These are phyloP conservation scores for Musa troglodytarum DNA, from an alignment of 176 grass and related monocot genomes.

Conservation along the genomic window DNA sequence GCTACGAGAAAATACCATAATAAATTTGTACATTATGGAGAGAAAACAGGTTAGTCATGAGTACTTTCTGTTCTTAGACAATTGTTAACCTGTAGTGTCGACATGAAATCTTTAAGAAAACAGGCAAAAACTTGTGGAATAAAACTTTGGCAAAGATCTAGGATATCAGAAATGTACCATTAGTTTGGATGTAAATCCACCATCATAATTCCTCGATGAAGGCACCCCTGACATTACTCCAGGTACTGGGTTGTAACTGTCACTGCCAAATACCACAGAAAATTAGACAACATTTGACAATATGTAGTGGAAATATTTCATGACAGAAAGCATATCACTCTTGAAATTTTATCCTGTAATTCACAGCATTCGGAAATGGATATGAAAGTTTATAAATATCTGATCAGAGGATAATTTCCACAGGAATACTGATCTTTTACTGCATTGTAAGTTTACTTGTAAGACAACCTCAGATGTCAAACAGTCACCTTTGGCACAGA, in stretches of 20 bases:
- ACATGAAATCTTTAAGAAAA: background rate
- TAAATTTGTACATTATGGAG: background rate
- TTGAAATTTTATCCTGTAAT: background rate
- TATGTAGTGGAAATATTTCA: background rate
- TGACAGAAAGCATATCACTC: background rate
- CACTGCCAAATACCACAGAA: slow-evolving; percentile 30
- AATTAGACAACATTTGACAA: background rate
- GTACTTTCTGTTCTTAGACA: background rate
- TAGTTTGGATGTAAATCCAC: slow-evolving; percentile 82
- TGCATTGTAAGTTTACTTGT: too few species aligned
- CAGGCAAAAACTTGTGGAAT: background rate
- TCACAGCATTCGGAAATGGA: background rate
- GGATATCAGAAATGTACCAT: slow-evolving; percentile 42
- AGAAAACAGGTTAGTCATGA: background rate
- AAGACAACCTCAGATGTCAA: too few species aligned
- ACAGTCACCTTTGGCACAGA: too few species aligned
- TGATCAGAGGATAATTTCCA: background rate
- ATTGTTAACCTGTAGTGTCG: background rate
- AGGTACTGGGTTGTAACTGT: slow-evolving; percentile 95
- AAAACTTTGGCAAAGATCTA: background rate
- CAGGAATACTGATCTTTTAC: background rate
- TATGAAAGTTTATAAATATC: background rate
- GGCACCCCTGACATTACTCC: slow-evolving; percentile 70
- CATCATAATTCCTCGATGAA: slow-evolving; percentile 73
- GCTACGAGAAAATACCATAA: too few species aligned